phyloP scores from a whole-genome alignment of 768 basidiomycete genomes.

The Suillus subalutaceus region DNA sequence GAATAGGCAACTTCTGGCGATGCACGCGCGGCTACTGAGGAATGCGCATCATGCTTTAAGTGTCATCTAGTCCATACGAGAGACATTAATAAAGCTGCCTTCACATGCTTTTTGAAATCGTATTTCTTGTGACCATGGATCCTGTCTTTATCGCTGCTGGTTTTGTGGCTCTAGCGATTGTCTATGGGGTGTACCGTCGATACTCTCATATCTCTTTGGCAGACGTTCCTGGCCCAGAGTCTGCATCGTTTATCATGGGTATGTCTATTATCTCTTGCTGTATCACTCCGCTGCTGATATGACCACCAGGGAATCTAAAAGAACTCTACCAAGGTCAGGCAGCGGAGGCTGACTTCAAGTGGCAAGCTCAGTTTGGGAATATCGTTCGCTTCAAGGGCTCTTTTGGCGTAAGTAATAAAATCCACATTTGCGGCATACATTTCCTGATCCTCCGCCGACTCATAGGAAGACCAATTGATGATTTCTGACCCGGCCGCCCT shows the following conservation, averaged over 20 bases:
- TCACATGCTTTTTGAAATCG: not conserved
- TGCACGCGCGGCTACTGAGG: not conserved
- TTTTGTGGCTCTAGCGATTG: conserved; percentile 12
- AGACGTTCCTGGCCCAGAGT: conserved; percentile 23
- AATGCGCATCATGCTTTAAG: not conserved
- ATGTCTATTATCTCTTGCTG: not conserved
- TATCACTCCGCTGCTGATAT: conserved; percentile 25
- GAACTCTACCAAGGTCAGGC: conserved; percentile 31
- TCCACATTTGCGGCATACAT: not conserved
- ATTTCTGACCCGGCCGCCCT: conserved; percentile 52
- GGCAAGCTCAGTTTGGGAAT: conserved; percentile 33
- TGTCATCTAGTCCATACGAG: conserved; percentile 14
- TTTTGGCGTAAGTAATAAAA: conserved; percentile 25
- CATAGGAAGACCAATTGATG: conserved; percentile 47
- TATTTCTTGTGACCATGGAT: conserved; percentile 16
- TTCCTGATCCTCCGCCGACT: conserved; percentile 13
- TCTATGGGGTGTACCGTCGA: conserved; percentile 13
- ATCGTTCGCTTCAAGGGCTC: conserved; percentile 31
- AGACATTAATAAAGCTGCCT: conserved; percentile 10
- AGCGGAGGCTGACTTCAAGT: conserved; percentile 32
- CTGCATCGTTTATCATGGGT: conserved; percentile 27
- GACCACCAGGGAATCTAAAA: conserved; percentile 27
- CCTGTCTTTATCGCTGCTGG: conserved; percentile 1
- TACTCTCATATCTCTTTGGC: conserved; percentile 15
- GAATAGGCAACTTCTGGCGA: conserved; percentile 1